Evolutionary conservation across 2,329 filamentous ascomycete genomes (phyloP).

Genomic region (Myriosclerotinia duriaeana): DNA sequence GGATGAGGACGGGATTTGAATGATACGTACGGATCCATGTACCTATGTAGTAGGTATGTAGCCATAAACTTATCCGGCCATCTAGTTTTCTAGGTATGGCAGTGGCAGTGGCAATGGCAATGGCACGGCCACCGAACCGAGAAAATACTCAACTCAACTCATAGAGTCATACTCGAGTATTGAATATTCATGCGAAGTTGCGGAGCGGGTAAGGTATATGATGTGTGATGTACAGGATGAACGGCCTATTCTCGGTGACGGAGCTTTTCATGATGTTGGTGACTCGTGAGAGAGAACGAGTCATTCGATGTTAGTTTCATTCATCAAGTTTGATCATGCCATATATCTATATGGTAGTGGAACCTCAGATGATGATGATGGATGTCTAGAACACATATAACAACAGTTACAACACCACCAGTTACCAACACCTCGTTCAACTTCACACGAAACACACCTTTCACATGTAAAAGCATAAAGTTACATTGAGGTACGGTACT

Average conservation of each 20-base stretch:
- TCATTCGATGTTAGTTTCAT: conserved; percentile 2
- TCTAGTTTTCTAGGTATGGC: neutral
- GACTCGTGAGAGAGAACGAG: neutral
- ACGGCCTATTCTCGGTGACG: conserved; percentile 16
- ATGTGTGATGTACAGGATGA: neutral
- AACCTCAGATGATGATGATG: too few relatives aligned
- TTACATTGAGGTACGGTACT: conserved; percentile 7
- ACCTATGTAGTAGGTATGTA: neutral
- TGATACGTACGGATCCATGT: conserved; percentile 10
- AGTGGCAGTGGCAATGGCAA: neutral
- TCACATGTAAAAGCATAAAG: conserved; percentile 1
- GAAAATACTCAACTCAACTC: neutral
- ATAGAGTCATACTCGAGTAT: neutral
- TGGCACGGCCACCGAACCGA: neutral
- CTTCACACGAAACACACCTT: neutral
- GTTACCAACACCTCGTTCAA: neutral
- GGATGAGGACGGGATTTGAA: neutral
- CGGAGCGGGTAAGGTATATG: conserved; percentile 1
- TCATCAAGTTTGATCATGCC: conserved; percentile 9
- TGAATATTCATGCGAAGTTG: conserved; percentile 1
- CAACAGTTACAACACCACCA: too few relatives aligned
- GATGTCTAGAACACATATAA: neutral
- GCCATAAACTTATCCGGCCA: neutral
- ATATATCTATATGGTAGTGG: neutral
- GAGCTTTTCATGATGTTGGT: conserved; percentile 2